Base-by-base conservation (phyloP, 768 basidiomycete genomes). In the Rhodotorula paludigena region DNA sequence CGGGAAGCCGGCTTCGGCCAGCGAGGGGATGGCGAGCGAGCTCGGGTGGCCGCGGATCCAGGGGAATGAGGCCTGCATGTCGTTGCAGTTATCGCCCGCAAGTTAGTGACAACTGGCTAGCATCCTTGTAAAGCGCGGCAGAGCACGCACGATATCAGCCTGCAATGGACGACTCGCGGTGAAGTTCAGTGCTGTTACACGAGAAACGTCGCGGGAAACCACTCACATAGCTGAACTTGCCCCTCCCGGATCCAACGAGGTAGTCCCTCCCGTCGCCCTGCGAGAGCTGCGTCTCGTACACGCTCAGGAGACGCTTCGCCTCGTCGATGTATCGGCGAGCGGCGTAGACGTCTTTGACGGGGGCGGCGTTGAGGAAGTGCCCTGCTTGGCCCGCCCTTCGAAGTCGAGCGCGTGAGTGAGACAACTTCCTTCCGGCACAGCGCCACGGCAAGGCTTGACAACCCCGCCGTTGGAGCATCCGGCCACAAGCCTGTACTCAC, bases 261-360 rank as follows among this genome's bases (percentile, higher is more conserved):
- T 83, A 93, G 47, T 92, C 89, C 25, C 88, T 84, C n/a, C 49
- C 60, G 18, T 45, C 41, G 54, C 81, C 84, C 5, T 53, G 49
- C n/a, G 60, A 36, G n/a, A 93, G 83, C 32, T 88, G 84, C 56
- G 86, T 85, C 74, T 93, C 85, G 49, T 93, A 83, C 7, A 93
- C 92, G n/a, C 84, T 80, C 76, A 88, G 92, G 30, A 93, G 82
- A 33, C 92, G 84, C 73, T 84, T 85, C 5, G 89, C 89, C 81
- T 94, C 92, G 35, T 89, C 85, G 30, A 81, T 72, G 78, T 89
- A 93, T 58, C 90, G 85, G 85, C 79, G 73, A 62, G 75, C 74
- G 25, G 67, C 76, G 59, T 76, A 68, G 15, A 44, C 44, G 36
- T 88, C 81, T 64, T 87, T 83, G 73, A 86, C 87, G 7, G 85